Base-by-base conservation (phyloP, 345 rosid genomes). In the Crucihimalaya himalaica region DNA sequence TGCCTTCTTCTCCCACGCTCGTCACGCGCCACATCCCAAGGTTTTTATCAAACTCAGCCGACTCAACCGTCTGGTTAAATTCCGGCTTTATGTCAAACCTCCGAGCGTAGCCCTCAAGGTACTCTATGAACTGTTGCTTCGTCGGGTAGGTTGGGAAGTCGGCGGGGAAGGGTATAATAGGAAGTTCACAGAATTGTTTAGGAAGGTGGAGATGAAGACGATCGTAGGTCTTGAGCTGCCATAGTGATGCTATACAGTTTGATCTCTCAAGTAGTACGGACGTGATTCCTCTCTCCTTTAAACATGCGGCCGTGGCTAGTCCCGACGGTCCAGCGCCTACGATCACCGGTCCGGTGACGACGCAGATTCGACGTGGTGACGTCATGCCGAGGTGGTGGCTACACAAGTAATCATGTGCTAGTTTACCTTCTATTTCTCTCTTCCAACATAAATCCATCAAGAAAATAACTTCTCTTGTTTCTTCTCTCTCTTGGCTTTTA, bases 291-390 rank as follows among this genome's bases (percentile, higher is more conserved):
- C 43, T 79, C 72, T 79, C 67, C 15, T 80, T 81, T 2, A 92
- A 86, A 77, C 96, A 86, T 5, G 96, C 93, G 1, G 91, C 90
- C n/a, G 83, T 75, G 11, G 94, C 94, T 4, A 92, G 78, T 0
- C 96, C 96, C 2, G 96, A 88, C 1, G 96, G 96, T 8, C 96
- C 98, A 0, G 91, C 94, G 1, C 98, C 96, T 4, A 92, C 87
- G 47, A 89, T 88, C 25, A 92, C 73, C 4, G 94, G 86, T 15
- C 91, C 87, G 2, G 74, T 28, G 4, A 81, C 85, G 31, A 82
- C 85, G 32, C 56, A 19, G 15, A 71, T 56, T 42, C 80, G 29
- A 27, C 63, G 72, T 37, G 67, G 55, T 70, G 67, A 56, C 65
- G 64, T 73, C 27, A 39, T 79, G 37, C 31, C 53, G 1, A 52